phyloP scores from a whole-genome alignment of 108 stramenopile genomes.

The Nannochloropsis oceanica region DNA sequence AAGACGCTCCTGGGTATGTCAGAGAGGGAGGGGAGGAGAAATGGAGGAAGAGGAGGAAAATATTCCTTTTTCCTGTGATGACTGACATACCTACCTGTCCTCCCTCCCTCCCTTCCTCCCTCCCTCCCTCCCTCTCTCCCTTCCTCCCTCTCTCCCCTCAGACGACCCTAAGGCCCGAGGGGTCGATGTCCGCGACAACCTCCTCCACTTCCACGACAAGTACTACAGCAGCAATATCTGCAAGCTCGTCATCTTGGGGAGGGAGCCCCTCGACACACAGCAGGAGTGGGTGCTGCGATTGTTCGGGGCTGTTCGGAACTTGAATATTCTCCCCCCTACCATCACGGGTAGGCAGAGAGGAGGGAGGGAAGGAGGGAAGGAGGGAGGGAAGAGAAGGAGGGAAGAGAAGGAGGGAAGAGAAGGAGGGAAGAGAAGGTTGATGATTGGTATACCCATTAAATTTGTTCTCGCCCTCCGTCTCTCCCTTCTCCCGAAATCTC shows the following conservation, averaged over 20 bases:
- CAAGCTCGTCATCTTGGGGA: constrained; percentile 68
- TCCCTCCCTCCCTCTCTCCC: too few relatives aligned
- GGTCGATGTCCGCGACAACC: constrained; percentile 52
- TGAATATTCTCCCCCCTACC: too few relatives aligned
- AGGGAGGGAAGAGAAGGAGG: neutral
- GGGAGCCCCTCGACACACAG: constrained; percentile 51
- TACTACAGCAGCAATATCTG: constrained; percentile 86
- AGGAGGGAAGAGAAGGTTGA: neutral
- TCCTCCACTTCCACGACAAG: constrained; percentile 65
- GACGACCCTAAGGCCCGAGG: constrained; percentile 40
- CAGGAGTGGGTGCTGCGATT: constrained; percentile 50
- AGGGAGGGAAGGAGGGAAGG: neutral
- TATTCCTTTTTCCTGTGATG: too few relatives aligned
- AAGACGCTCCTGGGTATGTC: constrained; percentile 49
- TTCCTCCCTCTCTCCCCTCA: too few relatives aligned
- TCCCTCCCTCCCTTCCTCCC: too few relatives aligned
- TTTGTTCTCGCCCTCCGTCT: too few relatives aligned
- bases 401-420: neutral
- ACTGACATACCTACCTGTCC: too few relatives aligned
- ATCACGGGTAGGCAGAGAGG: too few relatives aligned
- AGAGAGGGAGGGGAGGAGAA: neutral
- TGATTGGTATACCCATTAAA: too few relatives aligned
- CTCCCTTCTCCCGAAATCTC: too few relatives aligned
- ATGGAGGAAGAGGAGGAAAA: neutral
- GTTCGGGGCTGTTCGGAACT: constrained; percentile 61